These are phyloP conservation scores for Hirsutella minnesotensis DNA, from an alignment of 2,329 filamentous ascomycete species.

Conservation along the genomic window DNA sequence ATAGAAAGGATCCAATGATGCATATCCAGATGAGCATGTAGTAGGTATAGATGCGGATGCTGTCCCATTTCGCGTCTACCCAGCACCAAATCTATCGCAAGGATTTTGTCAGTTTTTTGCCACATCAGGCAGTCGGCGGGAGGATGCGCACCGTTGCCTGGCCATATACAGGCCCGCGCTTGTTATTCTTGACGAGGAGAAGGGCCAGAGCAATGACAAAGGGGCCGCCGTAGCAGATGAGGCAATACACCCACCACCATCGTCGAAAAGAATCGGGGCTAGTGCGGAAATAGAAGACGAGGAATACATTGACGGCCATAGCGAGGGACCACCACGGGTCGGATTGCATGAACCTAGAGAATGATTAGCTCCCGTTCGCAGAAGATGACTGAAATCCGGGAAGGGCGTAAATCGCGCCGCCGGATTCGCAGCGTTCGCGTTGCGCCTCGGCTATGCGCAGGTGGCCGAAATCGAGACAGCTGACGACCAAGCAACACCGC, in stretches of 20 bases:
- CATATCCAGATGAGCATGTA: constrained; percentile 51
- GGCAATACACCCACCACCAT: constrained; percentile 59
- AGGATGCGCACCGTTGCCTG: constrained; percentile 39
- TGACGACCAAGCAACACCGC: too few species aligned
- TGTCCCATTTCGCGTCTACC: constrained; percentile 42
- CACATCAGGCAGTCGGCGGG: neutral
- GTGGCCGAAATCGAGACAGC: too few species aligned
- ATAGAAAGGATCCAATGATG: constrained; percentile 39
- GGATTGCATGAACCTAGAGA: constrained; percentile 59
- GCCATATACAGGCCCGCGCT: constrained; percentile 35
- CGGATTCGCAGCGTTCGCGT: too few species aligned
- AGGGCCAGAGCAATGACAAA: constrained; percentile 55
- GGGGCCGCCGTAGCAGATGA: constrained; percentile 61
- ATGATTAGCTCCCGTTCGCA: constrained; percentile 16
- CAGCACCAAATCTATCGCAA: constrained; percentile 46
- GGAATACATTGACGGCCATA: constrained; percentile 73
- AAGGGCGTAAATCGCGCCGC: neutral
- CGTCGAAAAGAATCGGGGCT: constrained; percentile 57
- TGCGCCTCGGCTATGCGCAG: too few species aligned
- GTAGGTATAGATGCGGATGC: constrained; percentile 47
- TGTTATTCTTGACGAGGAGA: constrained; percentile 38
- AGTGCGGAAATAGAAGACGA: constrained; percentile 51
- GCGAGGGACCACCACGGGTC: constrained; percentile 69
- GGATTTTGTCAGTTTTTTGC: neutral
- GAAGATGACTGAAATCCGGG: constrained; percentile 11